These are phyloP conservation scores for Babesia microti DNA, from an alignment of 169 alveolate species.

Conservation along the genomic window DNA sequence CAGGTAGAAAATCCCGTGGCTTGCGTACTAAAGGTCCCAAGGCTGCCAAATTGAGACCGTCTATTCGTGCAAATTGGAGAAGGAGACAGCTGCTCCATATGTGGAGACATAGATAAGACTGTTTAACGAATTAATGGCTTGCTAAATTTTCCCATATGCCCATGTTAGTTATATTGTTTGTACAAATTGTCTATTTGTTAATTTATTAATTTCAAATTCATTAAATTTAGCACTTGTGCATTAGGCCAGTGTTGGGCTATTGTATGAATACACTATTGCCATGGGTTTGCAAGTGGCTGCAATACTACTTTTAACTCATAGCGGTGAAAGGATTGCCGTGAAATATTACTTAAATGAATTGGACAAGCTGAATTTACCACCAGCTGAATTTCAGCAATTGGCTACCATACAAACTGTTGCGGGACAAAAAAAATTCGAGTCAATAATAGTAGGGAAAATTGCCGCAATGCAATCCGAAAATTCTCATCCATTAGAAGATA, in stretches of 20 bases:
- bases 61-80: constrained; percentile 87
- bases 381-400: too few species aligned
- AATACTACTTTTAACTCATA: constrained; percentile 36
- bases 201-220: constrained; percentile 1
- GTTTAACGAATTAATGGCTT: background rate
- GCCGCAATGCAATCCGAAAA: too few species aligned
- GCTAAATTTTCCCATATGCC: too few species aligned
- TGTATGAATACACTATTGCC: background rate
- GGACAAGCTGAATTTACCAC: too few species aligned
- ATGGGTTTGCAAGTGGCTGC: constrained; percentile 42
- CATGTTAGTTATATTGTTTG: too few species aligned
- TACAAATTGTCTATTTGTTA: background rate
- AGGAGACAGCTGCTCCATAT: constrained; percentile 87
- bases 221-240: background rate
- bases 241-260: constrained; percentile 1
- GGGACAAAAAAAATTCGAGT: too few species aligned
- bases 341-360: constrained; percentile 37
- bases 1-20: constrained; percentile 75
- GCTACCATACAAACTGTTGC: too few species aligned
- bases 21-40: constrained; percentile 88
- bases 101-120: constrained; percentile 85
- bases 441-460: too few species aligned
- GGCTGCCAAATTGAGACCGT: constrained; percentile 87
- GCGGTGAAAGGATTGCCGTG: constrained; percentile 60
- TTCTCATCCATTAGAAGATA: constrained; percentile 8